Base-by-base conservation (phyloP, 1,284 basidiomycete species). In the Afroboletus lepidellus region DNA sequence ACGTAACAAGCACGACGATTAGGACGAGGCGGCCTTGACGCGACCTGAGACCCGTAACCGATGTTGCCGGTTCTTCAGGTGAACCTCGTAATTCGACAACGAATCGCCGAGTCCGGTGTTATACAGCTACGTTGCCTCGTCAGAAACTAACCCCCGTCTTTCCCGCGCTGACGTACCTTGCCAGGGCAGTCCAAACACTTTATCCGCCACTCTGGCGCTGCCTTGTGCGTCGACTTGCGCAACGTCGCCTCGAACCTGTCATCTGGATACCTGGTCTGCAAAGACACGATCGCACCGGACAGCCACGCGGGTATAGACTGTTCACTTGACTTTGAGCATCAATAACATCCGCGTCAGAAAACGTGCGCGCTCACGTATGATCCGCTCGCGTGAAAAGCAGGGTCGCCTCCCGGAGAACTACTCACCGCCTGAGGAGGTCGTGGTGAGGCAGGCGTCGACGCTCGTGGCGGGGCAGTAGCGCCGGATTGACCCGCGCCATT, bases 151-250 rank as follows among this genome's bases (percentile, higher is more conserved):
- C 3, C 16, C 7, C 15, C 16, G 13, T 8, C 13, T 16, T 27
- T 3, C 8, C 9, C n/a, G 21, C 3, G 20, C n/a, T 18, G 2
- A 41, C 60, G 23, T 20, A 93, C 92, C 80, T 94, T 94, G 64
- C 92, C 92, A 57, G 93, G 93, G 71, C 96, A 98, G 70, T 98
- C 96, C 54, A 87, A 68, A 71, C 96, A 99, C 70, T 92, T 94
- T 63, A 98, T 82, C 20, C 94, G 81, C 94, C 95, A 98, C 69
- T 95, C 92, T 3, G 81, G 63, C 34, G 74, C 69, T 27, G 73
- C 75, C 8, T 72, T 74, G 48, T 78, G 75, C 12, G 74, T 72
- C 13, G 80, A 75, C 63, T 79, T 83, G 47, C 84, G 79, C 20
- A 83, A 73, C n/a, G 88, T 82, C 12, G 90, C 79, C 57, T 89